phyloP scores from a whole-genome alignment of 495 filamentous ascomycete species.

The Podospora tetraspora region DNA sequence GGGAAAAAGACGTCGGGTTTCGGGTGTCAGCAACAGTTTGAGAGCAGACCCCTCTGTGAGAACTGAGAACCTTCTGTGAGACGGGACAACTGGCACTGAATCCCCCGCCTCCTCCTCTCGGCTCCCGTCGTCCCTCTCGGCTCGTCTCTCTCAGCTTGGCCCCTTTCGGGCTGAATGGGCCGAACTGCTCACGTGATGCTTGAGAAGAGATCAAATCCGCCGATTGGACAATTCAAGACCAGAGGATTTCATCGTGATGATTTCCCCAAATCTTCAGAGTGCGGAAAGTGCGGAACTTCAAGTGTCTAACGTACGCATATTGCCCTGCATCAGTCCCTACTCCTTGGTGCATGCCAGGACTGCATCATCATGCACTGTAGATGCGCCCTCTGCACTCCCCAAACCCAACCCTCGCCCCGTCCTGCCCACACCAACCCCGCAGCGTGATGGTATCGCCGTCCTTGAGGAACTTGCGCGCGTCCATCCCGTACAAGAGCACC shows the following conservation, averaged over 20 bases:
- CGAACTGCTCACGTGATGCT: background rate
- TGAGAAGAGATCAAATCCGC: background rate
- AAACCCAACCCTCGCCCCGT: slow-evolving; percentile 62
- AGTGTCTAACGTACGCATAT: background rate
- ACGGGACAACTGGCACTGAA: background rate
- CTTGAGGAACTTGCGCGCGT: slow-evolving; percentile 69
- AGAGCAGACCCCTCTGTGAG: too few species aligned
- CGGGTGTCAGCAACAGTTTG: background rate
- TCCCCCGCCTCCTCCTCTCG: background rate
- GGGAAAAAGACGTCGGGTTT: background rate
- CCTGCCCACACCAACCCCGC: slow-evolving; percentile 55
- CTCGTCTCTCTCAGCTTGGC: background rate
- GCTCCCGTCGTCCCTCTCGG: background rate
- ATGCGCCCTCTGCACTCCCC: slow-evolving; percentile 63
- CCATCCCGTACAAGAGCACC: slow-evolving; percentile 61
- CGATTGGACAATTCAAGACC: background rate
- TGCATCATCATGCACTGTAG: slow-evolving; percentile 20
- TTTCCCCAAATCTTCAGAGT: background rate
- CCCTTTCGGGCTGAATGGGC: background rate
- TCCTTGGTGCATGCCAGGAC: too few species aligned
- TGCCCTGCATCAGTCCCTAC: background rate
- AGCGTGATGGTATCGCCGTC: slow-evolving; percentile 79
- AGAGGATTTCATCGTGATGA: background rate
- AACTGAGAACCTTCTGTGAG: background rate
- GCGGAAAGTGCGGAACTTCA: background rate